Evolutionary conservation across 768 basidiomycete genomes (phyloP).

Genomic region (Lactifluus piperatus): DNA sequence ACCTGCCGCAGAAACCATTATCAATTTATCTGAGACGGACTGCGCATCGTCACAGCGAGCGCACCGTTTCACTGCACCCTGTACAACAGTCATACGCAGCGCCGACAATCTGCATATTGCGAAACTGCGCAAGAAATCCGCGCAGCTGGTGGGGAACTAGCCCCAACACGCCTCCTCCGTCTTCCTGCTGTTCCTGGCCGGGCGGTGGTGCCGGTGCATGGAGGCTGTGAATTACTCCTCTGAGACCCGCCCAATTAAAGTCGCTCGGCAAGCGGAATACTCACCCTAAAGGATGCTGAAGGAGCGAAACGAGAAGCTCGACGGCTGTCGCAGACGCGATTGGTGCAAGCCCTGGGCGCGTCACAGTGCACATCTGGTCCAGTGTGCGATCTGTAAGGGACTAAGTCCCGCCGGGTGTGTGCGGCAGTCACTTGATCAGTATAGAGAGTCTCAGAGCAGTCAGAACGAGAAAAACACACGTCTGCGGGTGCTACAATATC

Average conservation of each 20-base stretch:
- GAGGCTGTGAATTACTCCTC: slow-evolving; percentile 28
- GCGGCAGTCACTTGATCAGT: neutral
- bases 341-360: slow-evolving; percentile 86
- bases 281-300: slow-evolving; percentile 88
- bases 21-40: neutral
- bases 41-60: slow-evolving; percentile 21
- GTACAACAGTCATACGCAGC: slow-evolving; percentile 84
- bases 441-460: neutral
- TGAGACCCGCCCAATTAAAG: neutral
- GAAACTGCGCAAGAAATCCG: slow-evolving; percentile 83
- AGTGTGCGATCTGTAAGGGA: slow-evolving; percentile 82
- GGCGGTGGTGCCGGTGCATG: slow-evolving; percentile 67
- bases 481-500: slow-evolving; percentile 96
- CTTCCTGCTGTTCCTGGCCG: slow-evolving; percentile 20
- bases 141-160: slow-evolving; percentile 91
- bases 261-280: neutral
- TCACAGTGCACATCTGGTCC: slow-evolving; percentile 99
- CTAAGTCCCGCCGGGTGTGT: slow-evolving; percentile 25
- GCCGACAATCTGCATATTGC: slow-evolving; percentile 75
- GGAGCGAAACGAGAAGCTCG: slow-evolving; percentile 77
- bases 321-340: slow-evolving; percentile 91
- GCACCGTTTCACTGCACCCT: slow-evolving; percentile 76
- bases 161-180: slow-evolving; percentile 55
- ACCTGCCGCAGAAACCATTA: slow-evolving; percentile 38
- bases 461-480: slow-evolving; percentile 38